Base-by-base conservation (phyloP, 2,329 filamentous ascomycete genomes). In the Hymenoscyphus occultus region DNA sequence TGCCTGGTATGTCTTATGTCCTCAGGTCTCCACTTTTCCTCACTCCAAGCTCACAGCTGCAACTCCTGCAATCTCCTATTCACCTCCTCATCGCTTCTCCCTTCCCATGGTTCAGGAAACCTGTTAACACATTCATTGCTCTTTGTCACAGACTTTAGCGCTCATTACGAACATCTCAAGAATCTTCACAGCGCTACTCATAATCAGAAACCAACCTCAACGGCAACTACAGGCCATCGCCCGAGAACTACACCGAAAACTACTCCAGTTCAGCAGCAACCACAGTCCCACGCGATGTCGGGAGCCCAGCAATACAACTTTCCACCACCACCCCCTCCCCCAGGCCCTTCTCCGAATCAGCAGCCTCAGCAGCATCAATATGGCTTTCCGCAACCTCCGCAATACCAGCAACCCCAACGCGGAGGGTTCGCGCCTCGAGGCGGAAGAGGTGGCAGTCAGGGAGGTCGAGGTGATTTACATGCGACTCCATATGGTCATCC, bases 321-420 rank as follows among this genome's bases (percentile, higher is more conserved):
- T 45, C 73, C 74, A 67, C 75, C 74, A 57, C 74, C 74, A 54
- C 74, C 75, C 39, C 75, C 75, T 40, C 74, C 74, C 31, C 63
- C 73, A 31, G 72, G 72, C 2, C 71, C 73, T 57, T 72, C 72
- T 40, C 56, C 70, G 31, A 70, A 68, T 48, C 61, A 57, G 32
- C 60, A 35, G 31, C 51, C 54, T 39, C 71, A 73, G 48, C 67
- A 68, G 45, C 64, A 63, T 45, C 70, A 65, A 14, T 66, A 66
- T 57, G 61, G 35, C 12, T 63, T 58, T 51, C 51, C 61, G 28
- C 64, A 63, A 22, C 64, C 59, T 35, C 58, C 45, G 14, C 69
- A 72, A 56, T 67, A 73, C 6, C 72, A 74, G 51, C 70, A 72
- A 58, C 65, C 65, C 31, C 68, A 66, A 54, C 71, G 74, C 19